Conservation (phyloP, 139 green algal genomes). For the Zygnema cylindricum region DNA sequence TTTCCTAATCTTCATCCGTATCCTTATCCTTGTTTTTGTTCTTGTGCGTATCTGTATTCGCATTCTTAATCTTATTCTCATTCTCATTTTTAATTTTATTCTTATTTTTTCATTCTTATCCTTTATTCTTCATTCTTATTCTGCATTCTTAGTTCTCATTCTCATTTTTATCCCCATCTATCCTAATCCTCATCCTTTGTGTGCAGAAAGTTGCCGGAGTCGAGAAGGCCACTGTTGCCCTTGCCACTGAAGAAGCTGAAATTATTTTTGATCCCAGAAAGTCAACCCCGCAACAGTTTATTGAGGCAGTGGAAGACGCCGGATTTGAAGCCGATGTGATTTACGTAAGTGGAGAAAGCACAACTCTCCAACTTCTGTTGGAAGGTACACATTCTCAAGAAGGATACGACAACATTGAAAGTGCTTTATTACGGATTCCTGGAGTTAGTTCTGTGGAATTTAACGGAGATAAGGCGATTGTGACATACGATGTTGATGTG, state of each 20-base stretch:
- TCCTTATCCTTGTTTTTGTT: too few species aligned
- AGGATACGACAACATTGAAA: not conserved
- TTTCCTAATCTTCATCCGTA: too few species aligned
- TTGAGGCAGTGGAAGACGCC: constrained; percentile 45
- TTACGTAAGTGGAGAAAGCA: constrained; percentile 23
- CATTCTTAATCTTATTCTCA: too few species aligned
- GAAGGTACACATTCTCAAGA: constrained; percentile 6
- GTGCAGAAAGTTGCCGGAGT: constrained; percentile 39
- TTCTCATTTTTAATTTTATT: too few species aligned
- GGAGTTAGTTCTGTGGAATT: constrained; percentile 6
- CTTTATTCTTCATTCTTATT: too few species aligned
- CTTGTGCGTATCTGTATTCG: too few species aligned
- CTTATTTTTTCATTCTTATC: too few species aligned
- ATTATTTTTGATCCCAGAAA: constrained; percentile 37
- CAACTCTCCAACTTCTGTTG: constrained; percentile 2
- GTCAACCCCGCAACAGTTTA: not conserved
- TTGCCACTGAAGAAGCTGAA: constrained; percentile 48
- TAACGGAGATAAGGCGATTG: constrained; percentile 31
- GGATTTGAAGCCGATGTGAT: constrained; percentile 48
- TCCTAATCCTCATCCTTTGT: too few species aligned
- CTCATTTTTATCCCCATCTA: too few species aligned
- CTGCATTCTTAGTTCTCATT: too few species aligned
- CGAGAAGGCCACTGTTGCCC: constrained; percentile 19
- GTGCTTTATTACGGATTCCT: constrained; percentile 4
- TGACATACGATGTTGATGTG: constrained; percentile 71